Base-by-base conservation (phyloP, 805 yeast genomes). In the Candida taoyuanica region DNA sequence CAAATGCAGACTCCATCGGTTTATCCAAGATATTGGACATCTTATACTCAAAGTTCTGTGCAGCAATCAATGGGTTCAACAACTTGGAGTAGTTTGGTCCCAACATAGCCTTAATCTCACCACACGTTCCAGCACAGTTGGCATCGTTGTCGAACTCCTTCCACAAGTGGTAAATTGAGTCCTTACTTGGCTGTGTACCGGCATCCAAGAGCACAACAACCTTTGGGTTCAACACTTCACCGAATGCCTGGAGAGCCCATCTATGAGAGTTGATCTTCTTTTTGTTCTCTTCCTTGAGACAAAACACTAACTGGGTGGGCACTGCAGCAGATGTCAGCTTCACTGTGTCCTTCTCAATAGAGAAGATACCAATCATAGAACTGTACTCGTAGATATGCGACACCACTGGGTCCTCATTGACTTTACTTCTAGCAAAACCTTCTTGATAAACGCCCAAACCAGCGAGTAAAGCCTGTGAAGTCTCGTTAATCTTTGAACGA, bases 91-190 rank as follows among this genome's bases (percentile, higher is more conserved):
- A 73, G 11, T 67, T 70, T 17, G 66, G 67, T 3, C 98, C 97
- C 37, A 89, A 65, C 60, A 82, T 79, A 0, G 93, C 94, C 47
- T 78, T 81, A 62, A 93, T 91, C 58, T 93, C 98, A 38, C 98
- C 98, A 75, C 98, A 91, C 2, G 97, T 95, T 28, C 98, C 98
- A 3, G 95, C 98, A 16, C 91, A 94, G 37, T 78, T 74, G 2
- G 87, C 82, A 50, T 79, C 72, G 43, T 69, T 70, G 45, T 76
- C 77, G 56, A 91, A 93, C 29, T 89, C 76, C 58, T 79, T 80
- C 98, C 98, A 91, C 40, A 93, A 64, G 49, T 85, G 84, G 59
- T 85, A 89, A 36, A 91, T 76, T 3, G 97, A 81, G 49, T 85
- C 86, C 45, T 76, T 74, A 5, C 85, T 76, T 2, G 98, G 96